Evolutionary conservation across 805 yeast species (phyloP).

Genomic region (Candida sithepensis): DNA sequence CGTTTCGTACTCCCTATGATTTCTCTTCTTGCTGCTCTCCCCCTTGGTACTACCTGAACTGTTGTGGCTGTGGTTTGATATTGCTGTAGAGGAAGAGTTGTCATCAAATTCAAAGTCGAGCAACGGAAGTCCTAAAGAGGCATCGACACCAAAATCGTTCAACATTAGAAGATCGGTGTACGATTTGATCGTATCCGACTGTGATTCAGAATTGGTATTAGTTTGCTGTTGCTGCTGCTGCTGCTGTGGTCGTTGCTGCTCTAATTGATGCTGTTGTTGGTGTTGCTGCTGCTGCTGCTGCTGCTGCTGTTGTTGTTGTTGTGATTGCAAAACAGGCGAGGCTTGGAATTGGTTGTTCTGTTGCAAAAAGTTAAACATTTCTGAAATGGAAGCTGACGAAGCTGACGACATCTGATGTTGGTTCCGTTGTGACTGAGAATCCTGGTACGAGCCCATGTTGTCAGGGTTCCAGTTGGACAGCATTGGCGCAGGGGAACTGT

Average conservation of each 20-base stretch:
- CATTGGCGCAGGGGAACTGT: slow-evolving; percentile 8
- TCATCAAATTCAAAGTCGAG: slow-evolving; percentile 42
- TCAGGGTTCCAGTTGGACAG: slow-evolving; percentile 22
- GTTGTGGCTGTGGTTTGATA: background rate
- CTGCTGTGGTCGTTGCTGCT: no score
- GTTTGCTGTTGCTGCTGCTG: no score
- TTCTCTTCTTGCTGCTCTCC: background rate
- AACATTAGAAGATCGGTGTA: slow-evolving; percentile 31
- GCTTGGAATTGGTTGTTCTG: slow-evolving; percentile 3
- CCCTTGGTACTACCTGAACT: no score
- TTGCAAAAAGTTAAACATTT: background rate
- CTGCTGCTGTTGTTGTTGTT: slow-evolving; percentile 21
- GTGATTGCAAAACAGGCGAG: slow-evolving; percentile 15
- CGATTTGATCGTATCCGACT: slow-evolving; percentile 15
- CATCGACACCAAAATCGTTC: slow-evolving; percentile 74
- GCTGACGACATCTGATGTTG: slow-evolving; percentile 1
- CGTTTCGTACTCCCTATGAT: background rate
- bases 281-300: no score
- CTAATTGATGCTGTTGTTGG: no score
- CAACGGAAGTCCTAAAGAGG: slow-evolving; percentile 70
- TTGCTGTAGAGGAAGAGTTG: background rate
- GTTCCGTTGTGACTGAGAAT: slow-evolving; percentile 3
- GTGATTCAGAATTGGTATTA: slow-evolving; percentile 11
- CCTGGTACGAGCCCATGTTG: slow-evolving; percentile 17
- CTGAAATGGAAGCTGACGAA: background rate